Base-by-base conservation (phyloP, 2,329 filamentous ascomycete genomes). In the Pseudogymnoascus sp. region DNA sequence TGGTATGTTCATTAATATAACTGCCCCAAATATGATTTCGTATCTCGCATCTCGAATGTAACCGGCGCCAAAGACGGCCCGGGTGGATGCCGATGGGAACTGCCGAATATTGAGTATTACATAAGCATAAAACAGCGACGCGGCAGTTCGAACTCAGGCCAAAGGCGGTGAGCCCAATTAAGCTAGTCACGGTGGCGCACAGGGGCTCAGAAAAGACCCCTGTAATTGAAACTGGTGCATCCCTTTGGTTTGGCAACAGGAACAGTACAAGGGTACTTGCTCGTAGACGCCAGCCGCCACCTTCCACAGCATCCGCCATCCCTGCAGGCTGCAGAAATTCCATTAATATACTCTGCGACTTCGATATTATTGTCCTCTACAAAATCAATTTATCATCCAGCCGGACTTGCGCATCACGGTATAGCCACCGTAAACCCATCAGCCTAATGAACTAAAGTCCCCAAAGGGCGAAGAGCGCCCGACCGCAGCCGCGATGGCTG, bases 401-500 rank as follows among this genome's bases (percentile, higher is more conserved):
- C 47, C 9, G 47, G 29, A 17, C 24, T 33, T 54, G 47, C 29
- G 29, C 29, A 33, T 54, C 29, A 54, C 29, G 15, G 26, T 31
- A 17, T 54, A 54, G 26, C 44, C 26, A 10, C 41, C n/a, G n/a
- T 31, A 31, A 10, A 31, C n/a, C 9, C 9, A 54, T 17, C 26
- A 33, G 47, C 26, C 15, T 54, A 33, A 54, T 54, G 47, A 54
- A 54, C 47, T 54, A 29, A 35, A 54, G 2, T 29, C n/a, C 29
- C 9, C 5, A 33, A 11, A 33, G 29, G 47, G 47, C 47, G 47
- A 54, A 54, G 47, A 26, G 29, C 47, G 47, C 47, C 47, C 47
- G 15, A 54, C 11, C 47, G 33, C 47, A 54, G 47, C 5, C 47
- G 47, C 29, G n/a, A 54, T 54, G 47, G 47, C 47, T 54, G 47